A percentile compares a stretch with the other conserved stretches of the same genome.
Evolutionary conservation across 345 rosid genomes (phyloP).

Genomic region (Eutrema japonicum): DNA sequence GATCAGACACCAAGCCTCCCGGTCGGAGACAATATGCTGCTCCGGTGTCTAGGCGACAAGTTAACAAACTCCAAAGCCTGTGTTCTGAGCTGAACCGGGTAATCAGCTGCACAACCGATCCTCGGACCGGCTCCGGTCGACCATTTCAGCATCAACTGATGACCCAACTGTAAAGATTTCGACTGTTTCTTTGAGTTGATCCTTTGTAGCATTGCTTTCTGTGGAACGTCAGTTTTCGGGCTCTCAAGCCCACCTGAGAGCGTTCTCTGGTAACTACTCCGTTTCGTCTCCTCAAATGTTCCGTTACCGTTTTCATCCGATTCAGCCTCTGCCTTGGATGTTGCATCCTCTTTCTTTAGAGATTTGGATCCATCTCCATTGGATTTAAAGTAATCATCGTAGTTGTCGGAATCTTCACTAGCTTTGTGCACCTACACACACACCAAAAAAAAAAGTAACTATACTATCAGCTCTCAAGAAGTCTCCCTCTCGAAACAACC

Average conservation of each 20-base stretch:
- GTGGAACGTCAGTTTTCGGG: constrained; percentile 68
- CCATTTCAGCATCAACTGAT: constrained; percentile 82
- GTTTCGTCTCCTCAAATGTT: constrained; percentile 29
- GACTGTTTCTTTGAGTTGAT: constrained; percentile 79
- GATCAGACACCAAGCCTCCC: constrained; percentile 38
- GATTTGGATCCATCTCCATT: constrained; percentile 36
- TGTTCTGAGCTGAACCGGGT: constrained; percentile 70
- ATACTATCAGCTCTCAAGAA: constrained; percentile 19
- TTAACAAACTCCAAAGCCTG: constrained; percentile 83
- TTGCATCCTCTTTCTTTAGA: constrained; percentile 36
- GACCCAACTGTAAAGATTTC: constrained; percentile 69
- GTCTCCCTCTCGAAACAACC: background rate
- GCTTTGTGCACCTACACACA: constrained; percentile 61
- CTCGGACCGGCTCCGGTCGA: constrained; percentile 84
- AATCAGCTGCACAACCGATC: constrained; percentile 89
- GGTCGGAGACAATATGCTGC: constrained; percentile 36
- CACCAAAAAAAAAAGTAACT: background rate
- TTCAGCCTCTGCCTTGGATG: constrained; percentile 40
- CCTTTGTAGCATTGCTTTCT: constrained; percentile 59
- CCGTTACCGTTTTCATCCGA: constrained; percentile 30
- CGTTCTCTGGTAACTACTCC: constrained; percentile 59
- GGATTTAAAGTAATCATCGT: constrained; percentile 45
- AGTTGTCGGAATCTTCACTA: constrained; percentile 66
- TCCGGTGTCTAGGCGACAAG: constrained; percentile 63
- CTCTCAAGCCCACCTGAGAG: constrained; percentile 82